Conservation (phyloP, 225 moss, liverwort and hornwort genomes). For the Bryum argenteum region DNA sequence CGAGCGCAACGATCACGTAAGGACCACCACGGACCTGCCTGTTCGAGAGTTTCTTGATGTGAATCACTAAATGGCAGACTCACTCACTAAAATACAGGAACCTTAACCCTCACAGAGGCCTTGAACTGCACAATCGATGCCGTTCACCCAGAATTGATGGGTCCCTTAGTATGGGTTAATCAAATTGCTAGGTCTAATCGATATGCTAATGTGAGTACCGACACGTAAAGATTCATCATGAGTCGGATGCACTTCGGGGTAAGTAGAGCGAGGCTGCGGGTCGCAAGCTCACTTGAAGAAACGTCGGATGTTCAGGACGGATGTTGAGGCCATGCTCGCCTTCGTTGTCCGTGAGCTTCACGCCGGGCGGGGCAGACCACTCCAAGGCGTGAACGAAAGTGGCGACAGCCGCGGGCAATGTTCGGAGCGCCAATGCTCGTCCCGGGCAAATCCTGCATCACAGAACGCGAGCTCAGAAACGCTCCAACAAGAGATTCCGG, state of each 20-base stretch:
- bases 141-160: background rate
- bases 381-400: conserved; percentile 35
- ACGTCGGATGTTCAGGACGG: conserved; percentile 21
- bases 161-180: background rate
- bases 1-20: background rate
- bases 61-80: conserved; percentile 20
- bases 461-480: background rate
- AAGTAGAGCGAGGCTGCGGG: conserved; percentile 24
- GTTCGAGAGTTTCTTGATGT: conserved; percentile 33
- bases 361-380: conserved; percentile 22
- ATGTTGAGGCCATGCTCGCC: conserved; percentile 24
- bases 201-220: background rate
- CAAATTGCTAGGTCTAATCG: too few species aligned
- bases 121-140: background rate
- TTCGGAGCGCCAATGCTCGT: conserved; percentile 37
- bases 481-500: background rate
- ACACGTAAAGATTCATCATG: background rate
- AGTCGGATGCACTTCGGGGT: background rate
- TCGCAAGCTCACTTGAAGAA: conserved; percentile 20
- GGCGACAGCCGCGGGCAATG: conserved; percentile 15
- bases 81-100: conserved; percentile 18
- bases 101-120: too few species aligned
- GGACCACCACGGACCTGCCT: conserved; percentile 13
- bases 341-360: conserved; percentile 10
- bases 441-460: conserved; percentile 38